Conservation (phyloP, 129 eudicot species). For the Arctium lappa region DNA sequence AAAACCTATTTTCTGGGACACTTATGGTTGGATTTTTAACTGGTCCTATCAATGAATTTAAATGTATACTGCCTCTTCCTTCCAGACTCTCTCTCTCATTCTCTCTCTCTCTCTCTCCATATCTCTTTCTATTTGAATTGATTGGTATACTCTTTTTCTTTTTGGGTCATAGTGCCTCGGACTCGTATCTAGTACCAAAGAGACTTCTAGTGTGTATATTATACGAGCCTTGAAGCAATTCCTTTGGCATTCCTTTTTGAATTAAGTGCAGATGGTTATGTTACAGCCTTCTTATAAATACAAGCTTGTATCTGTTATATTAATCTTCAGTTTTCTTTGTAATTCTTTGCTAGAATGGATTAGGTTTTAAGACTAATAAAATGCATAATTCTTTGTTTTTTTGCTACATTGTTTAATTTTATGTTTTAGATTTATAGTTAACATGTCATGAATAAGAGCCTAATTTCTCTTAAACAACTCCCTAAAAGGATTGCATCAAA, state of each 20-base stretch:
- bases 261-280: not conserved
- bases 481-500: not conserved
- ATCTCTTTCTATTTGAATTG: not conserved
- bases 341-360: not conserved
- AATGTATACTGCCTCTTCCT: not conserved
- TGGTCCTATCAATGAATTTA: not conserved
- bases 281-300: conserved; percentile 9
- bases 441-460: not conserved
- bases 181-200: not conserved
- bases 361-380: not conserved
- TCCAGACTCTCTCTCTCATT: not conserved
- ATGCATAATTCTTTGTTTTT: not conserved
- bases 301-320: not conserved
- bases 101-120: not conserved
- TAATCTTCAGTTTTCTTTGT: not conserved
- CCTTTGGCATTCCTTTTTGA: not conserved
- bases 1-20: not conserved
- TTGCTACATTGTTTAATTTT: not conserved
- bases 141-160: not conserved
- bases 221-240: not conserved
- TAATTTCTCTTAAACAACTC: not conserved
- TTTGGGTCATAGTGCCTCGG: not conserved
- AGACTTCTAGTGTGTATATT: not conserved
- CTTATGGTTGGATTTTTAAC: not conserved
- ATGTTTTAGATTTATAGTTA: not conserved